These are phyloP conservation scores for Uronychia binucleata DNA, from an alignment of 73 alveolate species.

Conservation along the genomic window DNA sequence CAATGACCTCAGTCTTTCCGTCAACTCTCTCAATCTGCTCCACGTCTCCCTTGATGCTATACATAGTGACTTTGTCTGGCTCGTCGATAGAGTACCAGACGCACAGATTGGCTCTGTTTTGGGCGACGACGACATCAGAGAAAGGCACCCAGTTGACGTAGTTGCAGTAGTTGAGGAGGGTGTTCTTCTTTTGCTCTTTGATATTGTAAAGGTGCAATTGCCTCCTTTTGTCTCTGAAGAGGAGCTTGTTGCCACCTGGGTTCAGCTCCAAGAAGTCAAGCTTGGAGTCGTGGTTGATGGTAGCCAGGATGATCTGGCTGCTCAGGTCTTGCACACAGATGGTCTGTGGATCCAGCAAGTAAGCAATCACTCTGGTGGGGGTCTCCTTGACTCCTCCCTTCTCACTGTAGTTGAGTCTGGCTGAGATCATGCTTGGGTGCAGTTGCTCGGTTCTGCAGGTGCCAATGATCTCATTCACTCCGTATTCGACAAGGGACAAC, in stretches of 20 bases:
- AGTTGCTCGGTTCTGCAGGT: slow-evolving; percentile 99
- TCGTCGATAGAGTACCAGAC: slow-evolving; percentile 99
- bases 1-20: slow-evolving; percentile 98
- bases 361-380: slow-evolving; percentile 95
- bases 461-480: slow-evolving; percentile 96
- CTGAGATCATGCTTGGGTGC: slow-evolving; percentile 97
- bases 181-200: slow-evolving; percentile 93
- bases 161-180: slow-evolving; percentile 98
- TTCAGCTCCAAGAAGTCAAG: slow-evolving; percentile 97
- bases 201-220: slow-evolving; percentile 98
- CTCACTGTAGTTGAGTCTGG: slow-evolving; percentile 94
- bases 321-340: slow-evolving; percentile 95
- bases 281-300: slow-evolving; percentile 98
- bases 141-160: slow-evolving; percentile 99
- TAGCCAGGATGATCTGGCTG: slow-evolving; percentile 93
- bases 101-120: slow-evolving; percentile 97
- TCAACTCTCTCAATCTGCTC: slow-evolving; percentile 97
- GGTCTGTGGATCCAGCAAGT: slow-evolving; percentile 98
- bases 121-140: slow-evolving; percentile 99
- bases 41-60: slow-evolving; percentile 98
- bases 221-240: slow-evolving; percentile 99
- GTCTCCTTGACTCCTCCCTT: slow-evolving; percentile 58
- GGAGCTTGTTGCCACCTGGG: slow-evolving; percentile 96
- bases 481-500: slow-evolving; percentile 98
- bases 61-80: slow-evolving; percentile 98